Evolutionary conservation across 192 early-diverging fungal genomes (phyloP).

Genomic region (Entomortierella beljakovae): DNA sequence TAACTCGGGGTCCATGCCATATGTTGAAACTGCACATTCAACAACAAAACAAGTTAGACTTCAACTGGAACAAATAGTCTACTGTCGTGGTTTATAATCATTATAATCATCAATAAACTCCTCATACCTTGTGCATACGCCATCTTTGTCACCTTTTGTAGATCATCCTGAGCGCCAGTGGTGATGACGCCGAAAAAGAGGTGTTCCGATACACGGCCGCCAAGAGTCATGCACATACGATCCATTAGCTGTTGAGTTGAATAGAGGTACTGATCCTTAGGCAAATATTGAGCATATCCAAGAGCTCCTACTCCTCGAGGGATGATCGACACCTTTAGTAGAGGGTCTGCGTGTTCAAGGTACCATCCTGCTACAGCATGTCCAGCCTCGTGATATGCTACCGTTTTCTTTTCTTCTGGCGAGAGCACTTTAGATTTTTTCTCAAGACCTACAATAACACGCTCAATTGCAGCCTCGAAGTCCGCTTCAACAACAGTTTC

Average conservation of each 20-base stretch:
- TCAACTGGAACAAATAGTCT: not conserved
- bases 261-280: slow-evolving; percentile 97
- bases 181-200: slow-evolving; percentile 96
- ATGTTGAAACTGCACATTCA: slow-evolving; percentile 72
- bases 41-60: not conserved
- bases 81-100: not conserved
- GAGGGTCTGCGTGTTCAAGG: slow-evolving; percentile 93
- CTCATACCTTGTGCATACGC: slow-evolving; percentile 87
- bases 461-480: slow-evolving; percentile 98
- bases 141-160: slow-evolving; percentile 97
- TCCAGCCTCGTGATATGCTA: slow-evolving; percentile 99
- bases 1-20: slow-evolving; percentile 92
- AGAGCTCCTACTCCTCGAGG: slow-evolving; percentile 95
- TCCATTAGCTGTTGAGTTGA: slow-evolving; percentile 93
- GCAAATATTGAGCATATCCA: slow-evolving; percentile 99
- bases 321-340: slow-evolving; percentile 99
- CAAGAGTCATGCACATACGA: slow-evolving; percentile 92
- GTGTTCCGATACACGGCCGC: slow-evolving; percentile 88
- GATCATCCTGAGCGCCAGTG: slow-evolving; percentile 96
- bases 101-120: not conserved
- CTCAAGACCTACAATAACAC: slow-evolving; percentile 98
- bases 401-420: slow-evolving; percentile 98
- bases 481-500: slow-evolving; percentile 85
- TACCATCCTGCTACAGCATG: slow-evolving; percentile 99
- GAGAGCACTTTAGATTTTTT: slow-evolving; percentile 96